Base-by-base conservation (phyloP, 495 filamentous ascomycete genomes). In the Hypoxylon lienhwacheense region DNA sequence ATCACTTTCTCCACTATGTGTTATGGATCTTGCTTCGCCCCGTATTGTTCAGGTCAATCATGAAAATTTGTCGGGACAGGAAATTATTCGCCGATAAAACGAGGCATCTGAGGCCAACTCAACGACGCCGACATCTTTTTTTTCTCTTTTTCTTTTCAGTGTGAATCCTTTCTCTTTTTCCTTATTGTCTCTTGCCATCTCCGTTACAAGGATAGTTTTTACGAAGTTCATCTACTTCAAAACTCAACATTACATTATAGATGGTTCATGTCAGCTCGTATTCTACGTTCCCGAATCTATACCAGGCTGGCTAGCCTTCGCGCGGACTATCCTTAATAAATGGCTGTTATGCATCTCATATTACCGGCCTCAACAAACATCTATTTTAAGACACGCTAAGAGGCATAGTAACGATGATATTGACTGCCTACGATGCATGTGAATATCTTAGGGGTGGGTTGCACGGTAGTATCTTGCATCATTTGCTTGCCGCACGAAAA, bases 61-160 rank as follows among this genome's bases (percentile, higher is more conserved):
- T 16, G 22, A 11, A 24, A 48, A 47, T 51, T 51, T 46, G 22
- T 47, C 20, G 49, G 17, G 35, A 34, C 26, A 37, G 48, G 48
- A 55, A 55, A 54, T 61, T 55, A 51, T 52, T 46, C 41, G 52
- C 44, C 37, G 37, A 47, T 40, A 53, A 60, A 54, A 45, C 42
- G 46, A 55, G 51, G 51, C 52, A 51, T 50, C 51, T 19, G 40
- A 20, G 12, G 19, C 21, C 14, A 52, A 42, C 39, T 37, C 11
- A 31, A 43, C 11, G 32, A 6, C 46, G 25, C 43, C 31, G 31
- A 19, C 50, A 10, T 37, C 39, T 14, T 43, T 11, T n/a, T 6
- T 26, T 14, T 41, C 25, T 5, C 19, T 14, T 7, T 12, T 41
- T 41, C 21, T 8, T n/a, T n/a, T n/a, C n/a, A n/a, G n/a, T n/a